Evolutionary conservation across 208 protist species (phyloP), one percentile per base, ranked within the genome.

Genomic region (Crithidia thermophila): DNA sequence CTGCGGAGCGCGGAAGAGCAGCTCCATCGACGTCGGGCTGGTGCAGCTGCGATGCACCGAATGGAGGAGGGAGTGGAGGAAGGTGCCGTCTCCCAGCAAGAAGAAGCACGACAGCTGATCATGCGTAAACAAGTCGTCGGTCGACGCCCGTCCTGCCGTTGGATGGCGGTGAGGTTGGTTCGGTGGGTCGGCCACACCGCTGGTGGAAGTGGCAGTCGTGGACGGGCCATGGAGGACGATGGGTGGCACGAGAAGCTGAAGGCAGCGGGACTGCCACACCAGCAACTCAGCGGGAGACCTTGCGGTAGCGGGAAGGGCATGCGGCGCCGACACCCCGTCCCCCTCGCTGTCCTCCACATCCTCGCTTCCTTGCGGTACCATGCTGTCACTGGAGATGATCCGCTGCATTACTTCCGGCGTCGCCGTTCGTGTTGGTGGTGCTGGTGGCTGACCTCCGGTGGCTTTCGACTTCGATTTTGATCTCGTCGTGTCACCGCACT

Each of bases 31-130:
- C 9, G 36, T 58, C n/a, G 33, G 69, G 0, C 45, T 23, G 0
- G 28, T 47, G 50, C 62, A 59, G 64, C 46, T 62, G 45, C 57
- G 47, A 33, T 71, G 51, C 1, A 33, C 43, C 4, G 20, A 9
- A 53, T 69, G 61, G 28, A 69, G 43, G 40, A 75, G 46, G 6
- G 69, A 65, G 8, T 58, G 63, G 2, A 75, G 61, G n/a, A 63
- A 75, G 0, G 69, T 75, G 39, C 61, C 16, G 37, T 51, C 21
- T 25, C 69, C 62, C 0, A 50, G 34, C 8, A 75, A 28, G 10
- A 75, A 58, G 3, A 75, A 49, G 7, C 30, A 13, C 7, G 69
- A 47, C 33, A 64, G 40, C 6, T 25, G 23, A 25, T 75, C 69
- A 8, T 57, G 52, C 1, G 18, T 6, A 27, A 18, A 57, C 0